Evolutionary conservation across 805 yeast species (phyloP), one percentile per base, ranked within the genome.

Genomic region (Candida silvicultrix): DNA sequence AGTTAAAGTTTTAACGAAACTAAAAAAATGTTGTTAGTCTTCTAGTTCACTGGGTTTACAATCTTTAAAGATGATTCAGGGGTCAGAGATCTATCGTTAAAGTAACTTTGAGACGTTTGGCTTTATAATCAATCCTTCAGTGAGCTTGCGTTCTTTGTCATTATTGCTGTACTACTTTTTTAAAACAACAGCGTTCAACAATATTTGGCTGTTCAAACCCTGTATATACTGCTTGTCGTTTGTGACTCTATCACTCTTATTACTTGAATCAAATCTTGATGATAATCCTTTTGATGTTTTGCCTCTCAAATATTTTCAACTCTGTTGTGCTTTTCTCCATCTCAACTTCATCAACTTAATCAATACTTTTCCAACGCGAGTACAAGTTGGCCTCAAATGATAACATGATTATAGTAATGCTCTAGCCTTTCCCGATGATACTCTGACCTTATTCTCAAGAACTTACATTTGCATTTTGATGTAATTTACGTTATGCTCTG

Each of bases 1-100:
- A 64, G 89, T 84, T 73, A 83, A 78, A 75, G 89, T 83, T 74
- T 83, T 83, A 75, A 83, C 89, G 79, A 83, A 83, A 76, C 76
- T 72, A 55, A 40, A 29, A 20, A 11, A 12, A 50, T 28, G 22
- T 6, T 45, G 54, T 53, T 53, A 53, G 56, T 51, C 45, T 10
- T 15, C 12, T 6, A 5, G 18, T 18, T 12, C 12, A 6, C 12
- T 31, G 5, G 28, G n/a, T 20, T n/a, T n/a, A n/a, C n/a, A n/a
- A 25, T 20, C 7, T 37, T 37, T 37, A 10, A 12, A 36, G 19
- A 15, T 8, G 7, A 6, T 36, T 20, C 7, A 35, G 7, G n/a
- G 31, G 7, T 28, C 31, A 7, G 31, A 28, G 31, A 8, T 28
- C 9, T 9, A 6, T 23, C 25, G 5, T 23, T 5, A 23, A 23